phyloP scores from a whole-genome alignment of 2,329 filamentous ascomycete species.

The Thermoascus crustaceus region DNA sequence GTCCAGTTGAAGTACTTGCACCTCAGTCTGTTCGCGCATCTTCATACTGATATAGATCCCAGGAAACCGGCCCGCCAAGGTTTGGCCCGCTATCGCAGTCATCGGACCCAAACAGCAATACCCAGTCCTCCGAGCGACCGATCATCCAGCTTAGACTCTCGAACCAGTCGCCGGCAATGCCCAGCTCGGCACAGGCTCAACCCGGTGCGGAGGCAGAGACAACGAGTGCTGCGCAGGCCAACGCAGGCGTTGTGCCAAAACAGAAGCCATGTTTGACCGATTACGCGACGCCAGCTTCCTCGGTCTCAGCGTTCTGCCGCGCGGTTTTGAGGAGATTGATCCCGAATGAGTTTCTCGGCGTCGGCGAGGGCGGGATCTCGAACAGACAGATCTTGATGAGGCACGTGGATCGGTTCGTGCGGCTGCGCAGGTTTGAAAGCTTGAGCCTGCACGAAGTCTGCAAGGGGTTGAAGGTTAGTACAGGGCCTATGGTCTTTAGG shows the following conservation, averaged over 20 bases:
- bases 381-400: constrained; percentile 58
- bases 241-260: no score
- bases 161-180: constrained; percentile 9
- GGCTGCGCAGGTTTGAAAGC: constrained; percentile 70
- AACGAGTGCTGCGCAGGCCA: constrained; percentile 4
- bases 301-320: constrained; percentile 81
- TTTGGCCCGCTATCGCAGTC: no score
- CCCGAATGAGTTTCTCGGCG: constrained; percentile 67
- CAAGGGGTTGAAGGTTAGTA: constrained; percentile 63
- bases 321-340: constrained; percentile 65
- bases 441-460: constrained; percentile 69
- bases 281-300: constrained; percentile 56
- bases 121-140: constrained; percentile 5
- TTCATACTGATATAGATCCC: neutral
- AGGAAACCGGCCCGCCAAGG: constrained; percentile 15
- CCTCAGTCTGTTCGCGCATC: constrained; percentile 10
- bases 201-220: constrained; percentile 3
- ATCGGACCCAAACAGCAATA: no score
- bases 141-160: constrained; percentile 6
- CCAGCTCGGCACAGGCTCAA: neutral
- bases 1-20: constrained; percentile 46
- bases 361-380: constrained; percentile 40
- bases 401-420: constrained; percentile 69
- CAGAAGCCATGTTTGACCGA: constrained; percentile 47
- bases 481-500: neutral